Evolutionary conservation across 306 rosid species (phyloP), one percentile per base, ranked within the genome.

Genomic region (Cucumis cinereus): DNA sequence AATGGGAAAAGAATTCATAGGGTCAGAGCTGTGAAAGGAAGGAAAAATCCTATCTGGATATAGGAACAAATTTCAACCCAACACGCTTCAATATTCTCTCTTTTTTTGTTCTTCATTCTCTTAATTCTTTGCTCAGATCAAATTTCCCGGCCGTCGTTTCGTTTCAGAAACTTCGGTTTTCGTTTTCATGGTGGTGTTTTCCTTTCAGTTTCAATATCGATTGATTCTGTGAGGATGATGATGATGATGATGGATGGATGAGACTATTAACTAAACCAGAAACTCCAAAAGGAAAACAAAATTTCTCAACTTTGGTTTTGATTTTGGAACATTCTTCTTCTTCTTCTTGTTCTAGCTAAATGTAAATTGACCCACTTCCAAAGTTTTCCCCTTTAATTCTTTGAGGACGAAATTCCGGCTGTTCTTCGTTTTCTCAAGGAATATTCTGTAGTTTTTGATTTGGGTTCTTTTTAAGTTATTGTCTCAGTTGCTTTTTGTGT

Each of bases 1-100:
- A 68, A 13, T 23, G 55, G 54, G 69, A 17, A 4, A 26, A 35
- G 71, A 35, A 35, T 63, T 16, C 28, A 40, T n/a, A 11, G 14
- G 33, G 30, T 40, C 74, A 43, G 55, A 68, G 55, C 53, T 68
- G 28, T 8, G 54, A 24, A 26, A 1, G 30, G 74, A 45, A 68
- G 30, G 30, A 2, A 67, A 66, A 68, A 68, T 68, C 74, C 58
- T 24, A 71, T 71, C 75, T 71, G 75, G 75, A 71, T 47, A 47
- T 47, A 45, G 40, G 41, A 71, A 71, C 75, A 49, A 71, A 71
- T 69, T 69, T 69, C 74, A 69, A 69, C 74, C 74, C 74, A 69
- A 45, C 74, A 69, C 74, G 74, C 74, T 69, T 41, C 74, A 69
- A 45, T 71, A 40, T 66, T 66, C 73, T 40, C 53, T 16, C 11